phyloP scores from a whole-genome alignment of 768 basidiomycete genomes.

The Hericium rajendrae region DNA sequence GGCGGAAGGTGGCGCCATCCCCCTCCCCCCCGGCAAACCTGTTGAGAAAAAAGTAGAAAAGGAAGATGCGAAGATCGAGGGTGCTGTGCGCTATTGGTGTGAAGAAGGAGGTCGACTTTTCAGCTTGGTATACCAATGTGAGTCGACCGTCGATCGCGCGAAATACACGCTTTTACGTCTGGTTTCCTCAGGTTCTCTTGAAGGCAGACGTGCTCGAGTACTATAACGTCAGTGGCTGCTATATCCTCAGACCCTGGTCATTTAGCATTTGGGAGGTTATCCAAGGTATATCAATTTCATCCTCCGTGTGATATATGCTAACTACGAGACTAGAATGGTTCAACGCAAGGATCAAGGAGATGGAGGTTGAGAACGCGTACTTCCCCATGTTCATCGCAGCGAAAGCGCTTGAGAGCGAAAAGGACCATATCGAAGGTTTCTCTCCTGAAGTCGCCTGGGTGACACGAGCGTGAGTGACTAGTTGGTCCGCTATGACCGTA shows the following conservation, averaged over 20 bases:
- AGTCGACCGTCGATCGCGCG: conserved; percentile 13
- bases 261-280: conserved; percentile 97
- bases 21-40: too few relatives aligned
- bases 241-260: conserved; percentile 97
- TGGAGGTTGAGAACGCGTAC: conserved; percentile 94
- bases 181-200: conserved; percentile 63
- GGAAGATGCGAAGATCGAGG: conserved; percentile 76
- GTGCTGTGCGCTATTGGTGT: conserved; percentile 87
- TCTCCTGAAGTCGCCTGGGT: conserved; percentile 99
- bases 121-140: conserved; percentile 90
- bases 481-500: too few relatives aligned
- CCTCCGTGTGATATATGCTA: neutral
- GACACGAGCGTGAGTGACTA: conserved; percentile 73
- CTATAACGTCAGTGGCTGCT: conserved; percentile 97
- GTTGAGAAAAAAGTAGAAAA: conserved; percentile 28
- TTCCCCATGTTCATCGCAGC: conserved; percentile 98
- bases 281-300: conserved; percentile 46
- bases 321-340: conserved; percentile 64
- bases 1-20: conserved; percentile 31
- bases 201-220: conserved; percentile 99
- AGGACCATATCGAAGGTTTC: conserved; percentile 98
- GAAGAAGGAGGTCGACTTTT: conserved; percentile 93
- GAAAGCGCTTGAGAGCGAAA: conserved; percentile 90
- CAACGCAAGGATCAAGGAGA: conserved; percentile 81
- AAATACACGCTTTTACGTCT: too few relatives aligned